Evolutionary conservation across 78 protist genomes (phyloP), one percentile per base, ranked within the genome.

Genomic region (Guillardia theta): DNA sequence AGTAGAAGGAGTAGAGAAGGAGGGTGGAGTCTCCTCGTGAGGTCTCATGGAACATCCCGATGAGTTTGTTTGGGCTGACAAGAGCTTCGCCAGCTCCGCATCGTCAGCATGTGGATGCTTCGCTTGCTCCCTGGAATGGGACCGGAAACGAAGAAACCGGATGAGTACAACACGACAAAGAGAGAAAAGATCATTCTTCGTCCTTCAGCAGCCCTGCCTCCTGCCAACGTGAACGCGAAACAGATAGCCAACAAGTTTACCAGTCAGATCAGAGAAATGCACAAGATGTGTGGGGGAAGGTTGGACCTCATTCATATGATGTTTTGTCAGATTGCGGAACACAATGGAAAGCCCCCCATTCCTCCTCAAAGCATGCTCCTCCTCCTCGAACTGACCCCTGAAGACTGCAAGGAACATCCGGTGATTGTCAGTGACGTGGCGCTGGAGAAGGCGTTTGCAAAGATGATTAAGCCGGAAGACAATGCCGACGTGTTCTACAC

Each of bases 91-190:
- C n/a, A n/a, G n/a, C n/a, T n/a, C n/a, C n/a, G n/a, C n/a, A n/a
- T n/a, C n/a, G n/a, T n/a, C n/a, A n/a, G n/a, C n/a, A 78, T 78
- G 90, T 78, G 90, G 90, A 37, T 78, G 45, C n/a, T 78, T 10
- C 90, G 90, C 43, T 43, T 78, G 39, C 39, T 78, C 30, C 90
- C 90, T 0, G 90, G 90, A 30, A 78, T 78, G 90, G 90, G 90
- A 10, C 90, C 90, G 19, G 53, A 18, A 8, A 18, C 47, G 18
- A 30, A 78, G 8, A 78, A 43, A 36, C 90, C 90, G 10, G 48
- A 18, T 18, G 24, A 46, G 19, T 45, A 10, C 45, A 24, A 22
- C 10, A 1, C 15, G 6, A 37, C 90, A 44, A 8, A 27, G 22
- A 30, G 21, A 21, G 18, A 78, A n/a, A 78, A 78, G 90, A 78